These are phyloP conservation scores for Harringtonia lauricola DNA, from an alignment of 2,329 filamentous ascomycete genomes.

Conservation along the genomic window DNA sequence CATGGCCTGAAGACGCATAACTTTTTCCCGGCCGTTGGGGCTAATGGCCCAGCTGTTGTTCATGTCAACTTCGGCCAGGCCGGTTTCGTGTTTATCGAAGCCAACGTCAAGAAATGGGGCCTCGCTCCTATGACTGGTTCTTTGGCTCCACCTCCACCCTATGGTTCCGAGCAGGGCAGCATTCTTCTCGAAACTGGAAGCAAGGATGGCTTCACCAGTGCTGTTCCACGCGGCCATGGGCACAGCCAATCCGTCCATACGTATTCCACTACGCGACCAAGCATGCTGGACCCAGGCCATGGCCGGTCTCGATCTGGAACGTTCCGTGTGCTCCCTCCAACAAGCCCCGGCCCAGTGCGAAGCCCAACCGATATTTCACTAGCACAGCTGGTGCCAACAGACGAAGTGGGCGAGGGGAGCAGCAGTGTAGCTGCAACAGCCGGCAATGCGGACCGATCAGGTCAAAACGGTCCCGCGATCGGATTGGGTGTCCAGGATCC, in stretches of 20 bases:
- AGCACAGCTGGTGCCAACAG: constrained; percentile 64
- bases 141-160: constrained; percentile 87
- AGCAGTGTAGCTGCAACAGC: constrained; percentile 17
- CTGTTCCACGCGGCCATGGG: constrained; percentile 27
- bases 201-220: constrained; percentile 41
- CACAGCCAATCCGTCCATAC: constrained; percentile 35
- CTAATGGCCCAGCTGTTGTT: constrained; percentile 82
- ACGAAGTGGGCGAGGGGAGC: constrained; percentile 64
- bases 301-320: constrained; percentile 67
- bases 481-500: constrained; percentile 41
- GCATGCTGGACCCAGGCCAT: constrained; percentile 49
- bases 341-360: constrained; percentile 78
- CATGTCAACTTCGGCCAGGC: constrained; percentile 98
- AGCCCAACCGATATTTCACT: constrained; percentile 95
- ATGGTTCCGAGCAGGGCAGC: constrained; percentile 93
- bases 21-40: constrained; percentile 95
- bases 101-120: constrained; percentile 99
- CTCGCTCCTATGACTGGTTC: constrained; percentile 92
- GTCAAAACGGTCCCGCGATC: neutral
- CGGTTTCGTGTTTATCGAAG: constrained; percentile 97
- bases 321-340: constrained; percentile 62
- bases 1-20: constrained; percentile 92
- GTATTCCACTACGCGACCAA: constrained; percentile 24
- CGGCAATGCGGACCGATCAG: neutral
- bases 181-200: constrained; percentile 82